Evolutionary conservation across 352 stramenopile species (phyloP), one percentile per base, ranked within the genome.

Genomic region (Halophytophthora polymorphica): DNA sequence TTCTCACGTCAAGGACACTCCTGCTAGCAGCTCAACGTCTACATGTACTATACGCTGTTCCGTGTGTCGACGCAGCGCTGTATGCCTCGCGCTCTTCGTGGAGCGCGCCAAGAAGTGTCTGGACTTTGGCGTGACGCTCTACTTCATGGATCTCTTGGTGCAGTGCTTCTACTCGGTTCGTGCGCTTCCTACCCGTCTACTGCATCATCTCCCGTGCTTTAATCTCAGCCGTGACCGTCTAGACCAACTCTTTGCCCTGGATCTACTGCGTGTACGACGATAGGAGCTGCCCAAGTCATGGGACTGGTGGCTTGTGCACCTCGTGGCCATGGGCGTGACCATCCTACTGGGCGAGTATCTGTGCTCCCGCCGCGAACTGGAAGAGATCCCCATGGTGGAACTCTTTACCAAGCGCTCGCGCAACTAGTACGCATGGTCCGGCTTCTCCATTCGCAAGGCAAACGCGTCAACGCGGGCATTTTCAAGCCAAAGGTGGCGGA

Each of bases 101-200:
- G 86, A 96, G 64, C 79, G 86, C 19, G 83, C 86, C 35, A 96
- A 96, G 46, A 96, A 96, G 58, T 96, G 86, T 44, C 71, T 96
- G 47, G 86, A 96, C 65, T 96, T 96, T 78, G 86, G 85, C 43
- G 76, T 94, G 33, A 95, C 86, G 48, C 80, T 92, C 36, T 93
- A 93, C 64, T 89, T 95, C 52, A 69, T 96, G 31, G 83, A 96
- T 53, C 69, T 96, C 31, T 52, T 95, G 19, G 56, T 73, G 14
- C 83, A 90, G 53, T 82, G 72, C 43, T 86, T 93, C 61, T 96
- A 96, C 69, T 85, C 73, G 61, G 83, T 94, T 34, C 21, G 65
- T 57, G 3, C 18, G 13, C 22, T 21, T 22, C 17, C 6, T 17
- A 34, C 8, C 25, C 8, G 25, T 8, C 8, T 8, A 8, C 25